Conservation (phyloP, 805 yeast species). For the Schizosaccharomyces cryophilus region DNA sequence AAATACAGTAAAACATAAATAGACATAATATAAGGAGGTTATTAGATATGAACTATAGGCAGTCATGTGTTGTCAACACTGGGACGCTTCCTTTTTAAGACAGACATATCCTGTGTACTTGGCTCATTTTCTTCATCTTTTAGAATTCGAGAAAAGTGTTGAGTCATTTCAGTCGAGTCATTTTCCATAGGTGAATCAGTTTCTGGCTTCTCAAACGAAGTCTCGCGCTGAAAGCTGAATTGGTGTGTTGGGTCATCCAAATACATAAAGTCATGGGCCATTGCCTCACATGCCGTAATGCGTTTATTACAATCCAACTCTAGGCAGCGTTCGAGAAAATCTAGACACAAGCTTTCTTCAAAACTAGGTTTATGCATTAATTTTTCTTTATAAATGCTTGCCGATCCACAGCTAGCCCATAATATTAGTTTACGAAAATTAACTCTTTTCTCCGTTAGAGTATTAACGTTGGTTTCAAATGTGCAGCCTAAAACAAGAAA, state of each 20-base stretch:
- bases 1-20: no score
- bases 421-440: constrained; percentile 21
- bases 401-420: constrained; percentile 12
- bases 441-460: constrained; percentile 22
- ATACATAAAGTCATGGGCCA: constrained; percentile 14
- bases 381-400: constrained; percentile 3
- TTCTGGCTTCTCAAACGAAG: neutral
- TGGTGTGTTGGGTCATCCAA: neutral
- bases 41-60: no score
- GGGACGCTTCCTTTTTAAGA: no score
- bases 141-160: constrained; percentile 1
- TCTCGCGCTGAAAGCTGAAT: neutral
- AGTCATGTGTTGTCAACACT: no score
- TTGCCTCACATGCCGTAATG: constrained; percentile 35
- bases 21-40: no score
- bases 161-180: neutral
- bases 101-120: no score
- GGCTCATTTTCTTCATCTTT: constrained; percentile 2
- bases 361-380: neutral
- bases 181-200: neutral
- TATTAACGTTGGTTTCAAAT: constrained; percentile 38
- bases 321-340: constrained; percentile 30
- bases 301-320: constrained; percentile 44
- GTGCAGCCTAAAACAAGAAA: constrained; percentile 23
- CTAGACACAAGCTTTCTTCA: constrained; percentile 12